phyloP scores from a whole-genome alignment of 2,329 filamentous ascomycete species.

The Fusarium sp. region DNA sequence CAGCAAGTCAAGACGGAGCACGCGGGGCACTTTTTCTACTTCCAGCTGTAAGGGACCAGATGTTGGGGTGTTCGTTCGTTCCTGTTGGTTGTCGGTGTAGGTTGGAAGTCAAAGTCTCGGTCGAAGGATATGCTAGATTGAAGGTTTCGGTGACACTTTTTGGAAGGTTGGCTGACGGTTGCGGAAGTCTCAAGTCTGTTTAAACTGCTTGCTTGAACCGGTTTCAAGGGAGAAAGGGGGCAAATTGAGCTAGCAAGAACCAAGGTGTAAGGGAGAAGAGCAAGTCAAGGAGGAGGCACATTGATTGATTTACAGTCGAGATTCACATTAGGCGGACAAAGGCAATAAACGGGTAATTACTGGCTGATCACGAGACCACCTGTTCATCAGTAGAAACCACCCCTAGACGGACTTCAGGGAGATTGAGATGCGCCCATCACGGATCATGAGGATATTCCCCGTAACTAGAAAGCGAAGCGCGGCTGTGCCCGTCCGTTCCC shows the following conservation, averaged over 20 bases:
- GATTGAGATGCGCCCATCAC: conserved; percentile 32
- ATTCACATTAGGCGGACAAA: neutral
- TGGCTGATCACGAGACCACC: conserved; percentile 29
- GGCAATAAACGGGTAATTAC: neutral
- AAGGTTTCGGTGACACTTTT: neutral
- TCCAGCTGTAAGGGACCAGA: conserved; percentile 15
- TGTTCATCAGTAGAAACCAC: neutral
- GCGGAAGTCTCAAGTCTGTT: neutral
- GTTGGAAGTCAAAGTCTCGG: neutral
- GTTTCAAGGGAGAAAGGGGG: conserved; percentile 15
- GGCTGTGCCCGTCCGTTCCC: conserved; percentile 32
- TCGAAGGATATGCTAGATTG: neutral
- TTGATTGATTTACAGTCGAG: neutral
- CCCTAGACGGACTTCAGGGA: neutral
- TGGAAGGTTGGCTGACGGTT: neutral
- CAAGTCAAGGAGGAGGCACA: neutral
- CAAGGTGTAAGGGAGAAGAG: neutral
- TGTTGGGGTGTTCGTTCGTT: neutral
- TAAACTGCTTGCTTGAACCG: neutral
- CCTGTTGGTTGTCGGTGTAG: neutral
- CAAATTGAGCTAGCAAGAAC: conserved; percentile 7
- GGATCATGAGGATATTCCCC: conserved; percentile 1
- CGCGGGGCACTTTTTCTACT: conserved; percentile 23
- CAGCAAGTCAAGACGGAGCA: conserved; percentile 21
- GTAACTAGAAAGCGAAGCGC: conserved; percentile 1